Evolutionary conservation across 1,284 basidiomycete genomes (phyloP), one percentile per base, ranked within the genome.

Genomic region (Hypsizygus ulmarius): DNA sequence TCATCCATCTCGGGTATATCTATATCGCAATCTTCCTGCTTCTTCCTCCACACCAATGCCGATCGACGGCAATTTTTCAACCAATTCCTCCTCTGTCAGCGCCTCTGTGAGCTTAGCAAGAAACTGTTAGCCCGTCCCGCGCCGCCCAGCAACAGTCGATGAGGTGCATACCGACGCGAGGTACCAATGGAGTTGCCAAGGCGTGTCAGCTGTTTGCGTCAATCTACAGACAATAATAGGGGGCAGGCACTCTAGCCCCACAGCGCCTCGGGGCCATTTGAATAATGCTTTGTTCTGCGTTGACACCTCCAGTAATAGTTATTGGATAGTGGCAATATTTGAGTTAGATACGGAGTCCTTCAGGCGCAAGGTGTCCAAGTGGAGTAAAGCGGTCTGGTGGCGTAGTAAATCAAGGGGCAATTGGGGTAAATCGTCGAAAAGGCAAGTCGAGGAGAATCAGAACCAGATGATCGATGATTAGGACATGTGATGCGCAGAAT

Each of bases 71-170:
- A 39, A 39, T 14, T 14, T 14, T 46, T 15, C 37, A 29, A 40
- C 18, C 39, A 36, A 25, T 39, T 18, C 21, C 30, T 7, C 11
- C 16, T 44, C 21, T 11, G 11, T 36, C 45, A 14, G 21, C 27
- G 3, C 12, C 3, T 27, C 39, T 25, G 29, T 27, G 32, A 45
- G 10, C 35, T 25, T 25, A 7, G 21, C 11, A 36, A 16, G 16
- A 44, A 5, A 42, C 37, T 39, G 33, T 15, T 16, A 14, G 27
- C 28, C 27, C 33, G 33, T 51, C 45, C 29, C 42, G 32, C 39
- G 37, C 47, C 28, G 27, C 28, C 30, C 39, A 18, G 35, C 27
- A 43, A 43, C 19, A 19, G 33, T 39, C 45, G 42, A 42, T 39
- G 21, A 7, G 21, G 21, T 25, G 7, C 21, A 25, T 25, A 25